Percentiles rank a stretch among this genome's conserved stretches.
phyloP scores from a whole-genome alignment of 805 yeast genomes.

The Cyberlindnera saturnus region DNA sequence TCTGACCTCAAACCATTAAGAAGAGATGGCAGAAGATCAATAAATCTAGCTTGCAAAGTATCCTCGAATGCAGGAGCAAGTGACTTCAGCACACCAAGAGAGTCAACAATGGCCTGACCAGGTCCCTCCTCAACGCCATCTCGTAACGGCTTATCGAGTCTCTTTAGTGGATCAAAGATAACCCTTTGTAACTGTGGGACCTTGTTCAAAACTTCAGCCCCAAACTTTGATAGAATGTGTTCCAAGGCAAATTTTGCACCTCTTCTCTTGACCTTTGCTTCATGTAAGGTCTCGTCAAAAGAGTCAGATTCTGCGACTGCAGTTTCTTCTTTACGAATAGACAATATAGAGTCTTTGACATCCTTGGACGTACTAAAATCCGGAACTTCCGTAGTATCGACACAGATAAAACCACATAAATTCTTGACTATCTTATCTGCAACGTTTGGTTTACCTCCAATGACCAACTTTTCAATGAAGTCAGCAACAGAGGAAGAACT shows the following conservation, averaged over 20 bases:
- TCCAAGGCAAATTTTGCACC: slow-evolving; percentile 78
- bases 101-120: slow-evolving; percentile 83
- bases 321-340: slow-evolving; percentile 69
- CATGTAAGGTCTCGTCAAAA: slow-evolving; percentile 57
- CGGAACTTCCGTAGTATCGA: slow-evolving; percentile 93
- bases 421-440: slow-evolving; percentile 87
- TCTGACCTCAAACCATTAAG: slow-evolving; percentile 52
- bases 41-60: slow-evolving; percentile 42
- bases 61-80: slow-evolving; percentile 55
- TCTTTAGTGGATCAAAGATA: slow-evolving; percentile 59
- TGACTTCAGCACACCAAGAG: slow-evolving; percentile 75
- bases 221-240: slow-evolving; percentile 46
- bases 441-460: slow-evolving; percentile 57
- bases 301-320: slow-evolving; percentile 57
- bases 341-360: slow-evolving; percentile 52
- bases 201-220: slow-evolving; percentile 45
- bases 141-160: slow-evolving; percentile 25
- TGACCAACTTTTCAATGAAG: slow-evolving; percentile 54
- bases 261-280: slow-evolving; percentile 73
- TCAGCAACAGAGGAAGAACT: slow-evolving; percentile 65
- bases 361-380: slow-evolving; percentile 68
- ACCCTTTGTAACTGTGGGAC: slow-evolving; percentile 62
- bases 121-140: slow-evolving; percentile 34
- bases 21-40: slow-evolving; percentile 47
- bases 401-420: slow-evolving; percentile 87